phyloP scores from a whole-genome alignment of 805 yeast species.

The Candida loeiensis region DNA sequence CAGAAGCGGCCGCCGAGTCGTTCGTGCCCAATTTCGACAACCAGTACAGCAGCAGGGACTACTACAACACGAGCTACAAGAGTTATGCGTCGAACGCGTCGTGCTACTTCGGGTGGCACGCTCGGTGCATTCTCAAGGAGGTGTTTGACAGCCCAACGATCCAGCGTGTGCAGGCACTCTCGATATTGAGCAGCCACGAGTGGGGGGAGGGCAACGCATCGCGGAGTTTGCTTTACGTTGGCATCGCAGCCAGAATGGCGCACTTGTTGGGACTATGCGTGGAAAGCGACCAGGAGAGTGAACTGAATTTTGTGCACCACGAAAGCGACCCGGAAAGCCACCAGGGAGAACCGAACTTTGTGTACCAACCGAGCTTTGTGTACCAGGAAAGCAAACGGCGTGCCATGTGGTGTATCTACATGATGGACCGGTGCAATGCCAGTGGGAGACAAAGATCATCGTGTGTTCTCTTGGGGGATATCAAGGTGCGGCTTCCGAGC shows the following conservation, averaged over 20 bases:
- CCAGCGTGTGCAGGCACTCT: constrained; percentile 35
- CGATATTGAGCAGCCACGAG: constrained; percentile 37
- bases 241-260: constrained; percentile 41
- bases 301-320: too few relatives aligned
- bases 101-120: constrained; percentile 39
- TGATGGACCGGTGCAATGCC: constrained; percentile 41
- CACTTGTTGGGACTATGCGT: constrained; percentile 29
- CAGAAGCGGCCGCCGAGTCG: constrained; percentile 23
- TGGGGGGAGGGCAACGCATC: constrained; percentile 41
- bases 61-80: constrained; percentile 2
- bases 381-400: constrained; percentile 30
- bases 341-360: too few relatives aligned
- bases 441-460: constrained; percentile 33
- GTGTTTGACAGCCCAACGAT: constrained; percentile 38
- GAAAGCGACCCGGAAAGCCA: too few relatives aligned
- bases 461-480: constrained; percentile 31
- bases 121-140: constrained; percentile 26
- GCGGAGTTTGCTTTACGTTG: constrained; percentile 33
- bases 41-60: not conserved
- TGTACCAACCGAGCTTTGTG: constrained; percentile 18
- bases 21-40: constrained; percentile 21
- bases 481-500: constrained; percentile 28
- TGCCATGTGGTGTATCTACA: constrained; percentile 39
- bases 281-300: constrained; percentile 7
- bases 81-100: constrained; percentile 29